These are phyloP conservation scores for Bryoglossum gracile DNA, from an alignment of 495 filamentous ascomycete genomes.

Conservation along the genomic window DNA sequence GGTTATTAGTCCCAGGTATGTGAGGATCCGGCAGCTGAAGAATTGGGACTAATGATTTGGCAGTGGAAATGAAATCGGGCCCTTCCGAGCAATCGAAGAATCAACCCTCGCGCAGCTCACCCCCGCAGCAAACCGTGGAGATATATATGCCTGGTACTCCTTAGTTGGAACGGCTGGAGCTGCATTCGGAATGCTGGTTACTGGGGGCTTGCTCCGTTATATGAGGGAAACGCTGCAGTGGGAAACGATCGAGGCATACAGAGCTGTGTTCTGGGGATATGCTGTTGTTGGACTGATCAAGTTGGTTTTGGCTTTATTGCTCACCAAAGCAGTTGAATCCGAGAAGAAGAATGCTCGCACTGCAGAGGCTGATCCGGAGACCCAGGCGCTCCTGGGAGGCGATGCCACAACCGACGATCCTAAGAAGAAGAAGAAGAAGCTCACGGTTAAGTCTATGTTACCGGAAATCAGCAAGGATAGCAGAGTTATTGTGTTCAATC, in stretches of 20 bases:
- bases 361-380: conserved; percentile 27
- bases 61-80: conserved; percentile 72
- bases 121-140: conserved; percentile 48
- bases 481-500: conserved; percentile 52
- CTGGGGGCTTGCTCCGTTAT: conserved; percentile 56
- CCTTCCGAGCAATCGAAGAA: conserved; percentile 82
- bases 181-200: conserved; percentile 55
- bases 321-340: conserved; percentile 58
- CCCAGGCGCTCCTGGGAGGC: conserved; percentile 40
- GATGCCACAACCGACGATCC: conserved; percentile 11
- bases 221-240: conserved; percentile 43
- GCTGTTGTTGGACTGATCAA: conserved; percentile 62
- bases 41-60: conserved; percentile 4
- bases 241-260: conserved; percentile 54
- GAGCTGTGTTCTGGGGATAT: conserved; percentile 63
- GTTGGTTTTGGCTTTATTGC: conserved; percentile 46
- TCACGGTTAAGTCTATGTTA: conserved; percentile 23
- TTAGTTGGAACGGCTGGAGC: conserved; percentile 57
- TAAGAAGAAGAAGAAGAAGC: conserved; percentile 20
- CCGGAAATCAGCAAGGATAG: conserved; percentile 50
- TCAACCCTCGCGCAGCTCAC: conserved; percentile 71
- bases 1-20: conserved; percentile 62
- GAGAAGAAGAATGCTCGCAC: conserved; percentile 24
- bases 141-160: conserved; percentile 80
- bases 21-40: not conserved